Evolutionary conservation across 1,139 yeast genomes (phyloP).

Genomic region (Oligophagozyma castellii): DNA sequence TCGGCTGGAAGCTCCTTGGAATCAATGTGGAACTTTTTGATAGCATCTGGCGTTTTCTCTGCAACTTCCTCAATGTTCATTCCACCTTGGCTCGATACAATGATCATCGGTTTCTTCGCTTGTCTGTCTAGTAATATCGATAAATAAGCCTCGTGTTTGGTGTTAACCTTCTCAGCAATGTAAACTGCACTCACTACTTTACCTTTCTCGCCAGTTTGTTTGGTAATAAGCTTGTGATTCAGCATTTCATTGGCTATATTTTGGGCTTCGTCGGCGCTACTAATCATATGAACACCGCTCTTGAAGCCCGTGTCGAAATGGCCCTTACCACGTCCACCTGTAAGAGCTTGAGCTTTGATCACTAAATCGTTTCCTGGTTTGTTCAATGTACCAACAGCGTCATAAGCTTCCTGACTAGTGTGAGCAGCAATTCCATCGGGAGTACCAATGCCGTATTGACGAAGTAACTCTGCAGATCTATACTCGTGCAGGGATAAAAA

Average conservation of each 20-base stretch:
- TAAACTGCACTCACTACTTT: constrained; percentile 94
- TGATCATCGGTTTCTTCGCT: constrained; percentile 81
- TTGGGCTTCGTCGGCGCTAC: constrained; percentile 76
- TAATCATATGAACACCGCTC: constrained; percentile 91
- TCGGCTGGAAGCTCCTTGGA: constrained; percentile 74
- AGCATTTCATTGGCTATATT: constrained; percentile 83
- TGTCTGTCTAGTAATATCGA: constrained; percentile 93
- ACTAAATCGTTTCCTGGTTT: constrained; percentile 39
- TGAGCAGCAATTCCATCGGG: constrained; percentile 89
- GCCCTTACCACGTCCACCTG: constrained; percentile 99
- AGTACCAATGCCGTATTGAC: constrained; percentile 72
- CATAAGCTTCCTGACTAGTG: constrained; percentile 78
- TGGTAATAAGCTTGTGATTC: constrained; percentile 85
- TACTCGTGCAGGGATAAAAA: constrained; percentile 90
- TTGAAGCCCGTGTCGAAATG: constrained; percentile 90
- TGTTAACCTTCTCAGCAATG: constrained; percentile 89
- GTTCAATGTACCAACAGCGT: constrained; percentile 35
- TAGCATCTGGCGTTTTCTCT: constrained; percentile 78
- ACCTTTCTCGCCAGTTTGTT: constrained; percentile 97
- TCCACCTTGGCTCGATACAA: constrained; percentile 97
- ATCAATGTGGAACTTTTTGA: constrained; percentile 67
- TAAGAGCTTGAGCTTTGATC: constrained; percentile 94
- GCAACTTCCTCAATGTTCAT: constrained; percentile 99
- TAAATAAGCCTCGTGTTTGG: constrained; percentile 86
- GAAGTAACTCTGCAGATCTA: constrained; percentile 85